Evolutionary conservation across 2,329 filamentous ascomycete species (phyloP).

Genomic region (Pseudogymnoascus sp.): DNA sequence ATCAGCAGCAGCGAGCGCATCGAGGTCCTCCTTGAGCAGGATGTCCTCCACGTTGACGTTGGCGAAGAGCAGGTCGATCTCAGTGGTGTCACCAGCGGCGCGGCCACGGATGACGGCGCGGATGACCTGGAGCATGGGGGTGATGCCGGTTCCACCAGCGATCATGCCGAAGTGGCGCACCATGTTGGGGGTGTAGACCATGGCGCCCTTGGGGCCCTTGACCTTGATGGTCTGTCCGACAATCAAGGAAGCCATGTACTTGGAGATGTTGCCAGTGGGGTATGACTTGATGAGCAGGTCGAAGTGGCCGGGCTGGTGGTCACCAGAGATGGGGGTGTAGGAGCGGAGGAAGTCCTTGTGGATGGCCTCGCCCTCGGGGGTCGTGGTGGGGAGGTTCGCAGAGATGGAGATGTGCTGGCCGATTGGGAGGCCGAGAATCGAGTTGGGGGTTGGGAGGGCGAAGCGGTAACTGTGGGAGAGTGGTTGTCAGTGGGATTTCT

Average conservation of each 20-base stretch:
- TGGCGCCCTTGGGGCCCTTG: constrained; percentile 90
- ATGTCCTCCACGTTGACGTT: constrained; percentile 94
- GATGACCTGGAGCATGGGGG: constrained; percentile 95
- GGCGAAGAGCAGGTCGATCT: constrained; percentile 93
- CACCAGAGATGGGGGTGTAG: constrained; percentile 86
- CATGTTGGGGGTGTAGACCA: constrained; percentile 97
- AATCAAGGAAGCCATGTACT: constrained; percentile 74
- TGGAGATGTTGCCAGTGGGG: constrained; percentile 94
- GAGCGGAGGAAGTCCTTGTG: constrained; percentile 78
- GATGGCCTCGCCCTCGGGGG: constrained; percentile 52
- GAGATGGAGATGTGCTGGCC: constrained; percentile 98
- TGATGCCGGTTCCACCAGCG: constrained; percentile 94
- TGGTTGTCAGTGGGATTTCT: constrained; percentile 12
- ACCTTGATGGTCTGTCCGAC: constrained; percentile 86
- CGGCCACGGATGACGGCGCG: constrained; percentile 81
- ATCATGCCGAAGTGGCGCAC: constrained; percentile 96
- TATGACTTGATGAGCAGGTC: constrained; percentile 98
- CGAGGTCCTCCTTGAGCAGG: constrained; percentile 84
- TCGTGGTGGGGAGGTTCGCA: constrained; percentile 55
- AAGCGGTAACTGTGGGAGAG: constrained; percentile 70
- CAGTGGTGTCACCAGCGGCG: constrained; percentile 70
- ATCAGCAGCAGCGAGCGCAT: constrained; percentile 70
- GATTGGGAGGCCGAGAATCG: constrained; percentile 92
- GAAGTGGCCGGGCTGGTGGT: constrained; percentile 84
- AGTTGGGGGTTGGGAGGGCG: constrained; percentile 65